These are phyloP conservation scores for Alternaria dauci DNA, from an alignment of 2,329 filamentous ascomycete species.

Conservation along the genomic window DNA sequence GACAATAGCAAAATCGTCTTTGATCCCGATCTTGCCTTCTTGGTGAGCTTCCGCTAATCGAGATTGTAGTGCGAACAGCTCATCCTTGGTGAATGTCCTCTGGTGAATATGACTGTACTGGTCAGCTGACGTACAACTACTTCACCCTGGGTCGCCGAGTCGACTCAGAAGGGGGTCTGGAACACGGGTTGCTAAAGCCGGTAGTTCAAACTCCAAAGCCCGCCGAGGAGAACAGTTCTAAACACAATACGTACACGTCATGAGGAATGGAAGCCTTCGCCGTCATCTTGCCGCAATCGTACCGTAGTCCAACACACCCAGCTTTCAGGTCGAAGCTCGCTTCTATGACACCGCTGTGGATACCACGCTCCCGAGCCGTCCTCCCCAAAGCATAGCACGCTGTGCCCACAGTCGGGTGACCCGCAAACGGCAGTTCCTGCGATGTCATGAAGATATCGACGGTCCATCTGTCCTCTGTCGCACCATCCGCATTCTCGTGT, in stretches of 20 bases:
- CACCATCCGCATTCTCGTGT: conserved; percentile 46
- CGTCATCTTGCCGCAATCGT: conserved; percentile 51
- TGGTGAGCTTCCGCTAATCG: conserved; percentile 37
- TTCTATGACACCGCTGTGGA: conserved; percentile 35
- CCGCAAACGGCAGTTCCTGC: conserved; percentile 64
- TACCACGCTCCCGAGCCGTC: conserved; percentile 30
- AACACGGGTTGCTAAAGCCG: neutral
- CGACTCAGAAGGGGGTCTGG: conserved; percentile 17
- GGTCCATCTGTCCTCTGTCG: conserved; percentile 47
- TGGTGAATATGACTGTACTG: conserved; percentile 36
- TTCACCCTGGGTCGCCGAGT: neutral
- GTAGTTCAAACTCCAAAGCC: neutral
- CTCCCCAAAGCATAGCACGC: conserved; percentile 57
- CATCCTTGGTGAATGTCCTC: conserved; percentile 31
- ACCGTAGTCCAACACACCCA: conserved; percentile 55
- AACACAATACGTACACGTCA: conserved; percentile 62
- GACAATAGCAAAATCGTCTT: conserved; percentile 47
- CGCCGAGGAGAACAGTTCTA: neutral
- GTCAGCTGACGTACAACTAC: conserved; percentile 15
- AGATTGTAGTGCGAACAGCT: conserved; percentile 48
- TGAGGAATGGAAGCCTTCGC: conserved; percentile 73
- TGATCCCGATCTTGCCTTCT: conserved; percentile 20
- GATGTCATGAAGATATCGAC: conserved; percentile 64
- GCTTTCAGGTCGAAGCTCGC: conserved; percentile 55
- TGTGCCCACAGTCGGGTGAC: conserved; percentile 65